A percentile compares a stretch with the other conserved stretches of the same genome.
Conservation (phyloP, 1,139 yeast genomes). For the Pichia sp. region DNA sequence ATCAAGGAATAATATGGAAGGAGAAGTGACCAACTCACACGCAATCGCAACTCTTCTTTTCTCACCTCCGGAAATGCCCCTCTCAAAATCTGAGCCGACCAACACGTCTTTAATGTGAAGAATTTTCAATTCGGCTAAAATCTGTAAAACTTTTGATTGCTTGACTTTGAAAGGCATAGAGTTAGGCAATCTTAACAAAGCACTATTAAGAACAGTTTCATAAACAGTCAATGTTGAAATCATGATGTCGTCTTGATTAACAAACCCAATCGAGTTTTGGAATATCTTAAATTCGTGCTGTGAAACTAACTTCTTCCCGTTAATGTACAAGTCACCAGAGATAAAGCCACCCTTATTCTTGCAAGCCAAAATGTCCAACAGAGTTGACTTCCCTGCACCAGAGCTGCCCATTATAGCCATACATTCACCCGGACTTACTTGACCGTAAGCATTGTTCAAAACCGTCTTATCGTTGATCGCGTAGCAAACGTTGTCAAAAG, state of each 20-base stretch:
- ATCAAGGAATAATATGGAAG: slow-evolving; percentile 73
- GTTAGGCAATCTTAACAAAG: slow-evolving; percentile 78
- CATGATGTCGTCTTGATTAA: slow-evolving; percentile 92
- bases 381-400: slow-evolving; percentile 96
- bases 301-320: slow-evolving; percentile 51
- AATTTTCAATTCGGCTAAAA: slow-evolving; percentile 79
- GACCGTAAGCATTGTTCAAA: slow-evolving; percentile 62
- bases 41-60: slow-evolving; percentile 87
- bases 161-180: slow-evolving; percentile 70
- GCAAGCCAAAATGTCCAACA: slow-evolving; percentile 83
- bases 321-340: slow-evolving; percentile 63
- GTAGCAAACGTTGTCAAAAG: slow-evolving; percentile 72
- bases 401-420: slow-evolving; percentile 98
- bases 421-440: slow-evolving; percentile 81
- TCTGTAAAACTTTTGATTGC: slow-evolving; percentile 75
- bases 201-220: slow-evolving; percentile 91
- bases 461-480: slow-evolving; percentile 52
- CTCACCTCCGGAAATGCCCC: slow-evolving; percentile 96
- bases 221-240: slow-evolving; percentile 92
- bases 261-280: slow-evolving; percentile 79
- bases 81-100: slow-evolving; percentile 81
- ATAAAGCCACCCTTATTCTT: slow-evolving; percentile 75
- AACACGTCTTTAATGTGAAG: slow-evolving; percentile 75
- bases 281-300: slow-evolving; percentile 38
- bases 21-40: slow-evolving; percentile 83